phyloP scores from a whole-genome alignment of 2,329 filamentous ascomycete species.

The Clarireedia monteithiana region DNA sequence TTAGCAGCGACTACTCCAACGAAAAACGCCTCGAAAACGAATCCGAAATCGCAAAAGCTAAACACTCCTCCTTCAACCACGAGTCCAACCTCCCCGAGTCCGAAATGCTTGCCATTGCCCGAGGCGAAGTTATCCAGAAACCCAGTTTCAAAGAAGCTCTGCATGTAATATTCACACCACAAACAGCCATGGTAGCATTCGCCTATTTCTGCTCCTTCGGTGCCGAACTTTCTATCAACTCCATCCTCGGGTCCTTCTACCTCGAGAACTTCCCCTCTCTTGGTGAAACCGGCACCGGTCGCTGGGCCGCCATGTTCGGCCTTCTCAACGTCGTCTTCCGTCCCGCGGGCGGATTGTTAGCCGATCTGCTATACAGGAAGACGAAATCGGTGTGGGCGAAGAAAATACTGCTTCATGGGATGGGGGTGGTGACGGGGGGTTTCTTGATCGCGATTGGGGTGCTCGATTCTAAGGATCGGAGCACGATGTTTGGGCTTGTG shows the following conservation, averaged over 20 bases:
- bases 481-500: constrained; percentile 68
- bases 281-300: constrained; percentile 46
- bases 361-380: constrained; percentile 33
- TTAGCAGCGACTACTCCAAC: constrained; percentile 4
- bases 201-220: constrained; percentile 60
- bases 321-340: constrained; percentile 64
- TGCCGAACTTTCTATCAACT: constrained; percentile 54
- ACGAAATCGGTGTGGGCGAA: constrained; percentile 51
- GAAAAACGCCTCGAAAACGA: constrained; percentile 39
- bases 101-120: constrained; percentile 45
- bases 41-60: constrained; percentile 37
- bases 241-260: constrained; percentile 51
- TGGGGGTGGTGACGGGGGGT: constrained; percentile 47
- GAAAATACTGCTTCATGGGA: constrained; percentile 51
- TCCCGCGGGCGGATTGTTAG: constrained; percentile 54
- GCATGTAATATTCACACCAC: constrained; percentile 40
- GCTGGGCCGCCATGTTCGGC: constrained; percentile 67
- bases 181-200: constrained; percentile 46
- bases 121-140: constrained; percentile 43
- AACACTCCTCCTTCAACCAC: constrained; percentile 31
- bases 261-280: constrained; percentile 51
- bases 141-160: constrained; percentile 46
- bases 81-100: constrained; percentile 41
- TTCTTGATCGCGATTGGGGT: constrained; percentile 57
- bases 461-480: constrained; percentile 51